Percentiles rank a stretch among this genome's conserved stretches.
These are phyloP conservation scores for Chrysanthemum lavandulifolium DNA, from an alignment of 129 eudicot species.

Conservation along the genomic window DNA sequence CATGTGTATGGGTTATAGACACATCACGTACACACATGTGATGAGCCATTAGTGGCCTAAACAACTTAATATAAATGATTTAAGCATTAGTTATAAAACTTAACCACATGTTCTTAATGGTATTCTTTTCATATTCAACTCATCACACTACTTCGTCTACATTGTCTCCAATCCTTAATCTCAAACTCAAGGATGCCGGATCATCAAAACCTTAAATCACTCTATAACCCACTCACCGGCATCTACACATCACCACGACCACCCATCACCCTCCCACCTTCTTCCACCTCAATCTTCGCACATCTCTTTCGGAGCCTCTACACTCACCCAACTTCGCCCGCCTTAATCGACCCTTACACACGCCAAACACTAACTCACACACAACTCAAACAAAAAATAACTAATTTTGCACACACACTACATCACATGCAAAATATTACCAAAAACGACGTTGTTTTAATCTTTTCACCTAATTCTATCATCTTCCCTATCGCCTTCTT, in stretches of 20 bases:
- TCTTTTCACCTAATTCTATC: constrained; percentile 44
- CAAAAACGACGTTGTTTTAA: constrained; percentile 40
- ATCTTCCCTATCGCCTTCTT: constrained; percentile 36
- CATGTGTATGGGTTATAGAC: too few species aligned
- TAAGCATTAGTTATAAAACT: too few species aligned
- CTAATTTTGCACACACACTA: constrained; percentile 21
- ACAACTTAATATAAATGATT: too few species aligned
- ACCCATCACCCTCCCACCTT: constrained; percentile 26
- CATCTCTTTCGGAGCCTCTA: constrained; percentile 35
- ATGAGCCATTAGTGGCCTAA: too few species aligned
- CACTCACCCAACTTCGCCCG: constrained; percentile 23
- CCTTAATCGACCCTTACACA: constrained; percentile 36
- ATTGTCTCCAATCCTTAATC: too few species aligned
- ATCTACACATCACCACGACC: constrained; percentile 38
- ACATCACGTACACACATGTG: too few species aligned
- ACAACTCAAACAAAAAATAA: constrained; percentile 21
- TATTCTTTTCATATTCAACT: too few species aligned
- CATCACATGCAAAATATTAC: constrained; percentile 12
- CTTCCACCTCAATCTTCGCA: constrained; percentile 23
- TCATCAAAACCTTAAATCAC: too few species aligned
- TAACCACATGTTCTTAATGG: too few species aligned
- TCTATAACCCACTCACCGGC: constrained; percentile 27
- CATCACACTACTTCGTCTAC: too few species aligned
- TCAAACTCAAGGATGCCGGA: too few species aligned
- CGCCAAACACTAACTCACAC: constrained; percentile 10